Evolutionary conservation across 805 yeast species (phyloP).

Genomic region (Yamadazyma tumulicola): DNA sequence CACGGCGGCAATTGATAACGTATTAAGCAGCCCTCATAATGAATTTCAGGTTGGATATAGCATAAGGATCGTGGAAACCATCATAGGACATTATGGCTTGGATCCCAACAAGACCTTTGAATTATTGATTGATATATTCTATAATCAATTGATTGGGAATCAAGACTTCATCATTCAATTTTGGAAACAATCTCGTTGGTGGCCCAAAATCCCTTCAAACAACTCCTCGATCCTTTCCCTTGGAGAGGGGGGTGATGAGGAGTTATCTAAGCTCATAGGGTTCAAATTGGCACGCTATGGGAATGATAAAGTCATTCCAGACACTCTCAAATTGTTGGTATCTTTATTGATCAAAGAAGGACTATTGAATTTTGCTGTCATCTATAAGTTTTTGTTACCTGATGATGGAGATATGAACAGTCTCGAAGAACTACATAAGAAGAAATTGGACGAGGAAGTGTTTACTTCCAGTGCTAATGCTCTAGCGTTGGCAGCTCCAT

Average conservation of each 20-base stretch:
- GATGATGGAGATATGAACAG: conserved; percentile 41
- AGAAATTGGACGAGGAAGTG: conserved; percentile 51
- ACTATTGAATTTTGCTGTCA: conserved; percentile 57
- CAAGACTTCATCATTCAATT: conserved; percentile 47
- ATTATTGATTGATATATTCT: conserved; percentile 51
- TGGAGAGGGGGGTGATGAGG: conserved; percentile 50
- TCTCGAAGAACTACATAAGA: conserved; percentile 44
- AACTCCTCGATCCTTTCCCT: conserved; percentile 28
- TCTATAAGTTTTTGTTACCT: conserved; percentile 59
- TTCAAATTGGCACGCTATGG: conserved; percentile 34
- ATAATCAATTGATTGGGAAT: conserved; percentile 41
- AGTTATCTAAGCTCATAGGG: conserved; percentile 55
- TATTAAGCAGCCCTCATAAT: conserved; percentile 37
- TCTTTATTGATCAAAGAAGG: conserved; percentile 63
- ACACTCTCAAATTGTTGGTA: conserved; percentile 42
- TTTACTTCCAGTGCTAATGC: conserved; percentile 69
- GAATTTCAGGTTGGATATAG: conserved; percentile 41
- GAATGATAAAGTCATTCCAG: conserved; percentile 34
- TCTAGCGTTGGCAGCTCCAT: conserved; percentile 82
- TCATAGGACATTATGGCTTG: conserved; percentile 72
- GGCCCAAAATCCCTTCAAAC: conserved; percentile 50
- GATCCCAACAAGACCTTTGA: conserved; percentile 73
- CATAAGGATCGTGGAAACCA: conserved; percentile 45
- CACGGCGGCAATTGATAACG: conserved; percentile 43
- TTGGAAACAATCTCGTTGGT: conserved; percentile 57